Evolutionary conservation across 208 protist species (phyloP).

Genomic region (Baffinella frigidus): DNA sequence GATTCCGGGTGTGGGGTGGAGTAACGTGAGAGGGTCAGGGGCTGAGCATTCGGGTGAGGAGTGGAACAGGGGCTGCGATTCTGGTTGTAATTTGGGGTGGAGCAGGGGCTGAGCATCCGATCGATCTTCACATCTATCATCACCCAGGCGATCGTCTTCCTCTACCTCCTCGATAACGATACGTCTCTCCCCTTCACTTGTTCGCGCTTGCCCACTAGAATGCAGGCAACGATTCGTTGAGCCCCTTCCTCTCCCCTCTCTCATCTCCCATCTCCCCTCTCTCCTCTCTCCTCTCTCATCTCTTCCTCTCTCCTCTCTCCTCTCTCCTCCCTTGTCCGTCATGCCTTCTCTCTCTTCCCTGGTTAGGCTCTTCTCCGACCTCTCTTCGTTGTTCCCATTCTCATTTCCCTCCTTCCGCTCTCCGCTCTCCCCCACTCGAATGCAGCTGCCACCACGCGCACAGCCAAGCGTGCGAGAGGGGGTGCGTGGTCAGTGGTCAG

Average conservation of each 20-base stretch:
- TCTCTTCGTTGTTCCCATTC: background rate
- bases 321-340: too few relatives aligned
- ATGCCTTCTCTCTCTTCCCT: too few relatives aligned
- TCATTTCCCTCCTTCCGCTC: background rate
- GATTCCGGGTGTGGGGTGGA: background rate
- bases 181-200: too few relatives aligned
- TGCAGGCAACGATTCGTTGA: too few relatives aligned
- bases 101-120: constrained; percentile 88
- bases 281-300: too few relatives aligned
- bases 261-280: too few relatives aligned
- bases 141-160: constrained; percentile 90
- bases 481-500: too few relatives aligned
- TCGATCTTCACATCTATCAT: constrained; percentile 89
- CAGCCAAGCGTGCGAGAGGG: too few relatives aligned
- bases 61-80: background rate
- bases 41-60: background rate
- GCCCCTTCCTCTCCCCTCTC: too few relatives aligned
- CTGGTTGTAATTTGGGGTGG: background rate
- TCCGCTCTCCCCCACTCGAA: background rate
- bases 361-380: background rate
- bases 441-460: too few relatives aligned
- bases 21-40: background rate
- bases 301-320: too few relatives aligned
- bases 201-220: too few relatives aligned
- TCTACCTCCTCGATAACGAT: constrained; percentile 95